Evolutionary conservation across 2,329 filamentous ascomycete species (phyloP), one percentile per base, ranked within the genome.

Genomic region (Fusarium anthophilum): DNA sequence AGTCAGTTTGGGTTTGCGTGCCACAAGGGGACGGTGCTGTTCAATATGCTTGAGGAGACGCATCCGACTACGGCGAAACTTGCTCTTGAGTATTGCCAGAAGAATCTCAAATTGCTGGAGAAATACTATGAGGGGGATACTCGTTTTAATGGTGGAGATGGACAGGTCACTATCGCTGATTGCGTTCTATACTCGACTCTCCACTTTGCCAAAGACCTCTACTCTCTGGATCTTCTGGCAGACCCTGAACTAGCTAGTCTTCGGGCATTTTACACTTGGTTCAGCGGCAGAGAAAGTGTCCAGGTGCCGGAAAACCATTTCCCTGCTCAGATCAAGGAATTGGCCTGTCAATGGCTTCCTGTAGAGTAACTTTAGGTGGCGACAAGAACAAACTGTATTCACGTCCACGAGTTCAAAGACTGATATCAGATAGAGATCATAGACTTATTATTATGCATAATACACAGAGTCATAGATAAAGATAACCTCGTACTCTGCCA

Each of bases 121-220:
- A 48, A 38, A 18, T 75, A 76, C 24, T 76, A 76, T 1, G 47
- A 59, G 15, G 41, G n/a, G 1, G 65, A 76, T 24, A 2, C 13
- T 3, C 64, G 61, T 0, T 20, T 61, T 3, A 2, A 28, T 6
- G 17, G 17, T 1, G 10, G 11, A 7, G 35, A 44, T 12, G 37
- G 26, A 11, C 22, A 43, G 2, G 39, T 20, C 8, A 66, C 39
- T 6, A 47, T 76, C 5, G 74, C 74, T 4, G 74, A 76, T 22
- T 76, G 74, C 4, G 62, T 76, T 1, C 18, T 76, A 17, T 76
- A 73, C 28, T 72, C 74, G 0, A 55, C 63, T 9, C 15, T 76
- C 0, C 62, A 76, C 8, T 76, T 76, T 41, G 56, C 74, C 13
- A 70, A 74, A 28, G 74, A 65, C 8, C 30, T 76, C 2, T 76